Percentiles rank a stretch among this genome's conserved stretches.
These are phyloP conservation scores for Forsythia viridissima DNA, from an alignment of 257 asterid species.

Conservation along the genomic window DNA sequence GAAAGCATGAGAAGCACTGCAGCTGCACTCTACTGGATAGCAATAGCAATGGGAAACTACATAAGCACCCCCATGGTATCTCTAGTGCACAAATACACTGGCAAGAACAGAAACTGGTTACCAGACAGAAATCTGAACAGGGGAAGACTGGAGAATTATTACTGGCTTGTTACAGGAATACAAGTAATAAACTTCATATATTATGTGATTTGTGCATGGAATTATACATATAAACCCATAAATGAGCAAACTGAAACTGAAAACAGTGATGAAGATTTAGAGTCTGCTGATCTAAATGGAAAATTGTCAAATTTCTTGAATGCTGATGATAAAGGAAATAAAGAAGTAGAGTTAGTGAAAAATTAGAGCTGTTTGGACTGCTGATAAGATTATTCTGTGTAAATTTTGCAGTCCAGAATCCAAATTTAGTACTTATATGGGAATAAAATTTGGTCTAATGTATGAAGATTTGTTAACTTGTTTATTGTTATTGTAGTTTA, in stretches of 20 bases:
- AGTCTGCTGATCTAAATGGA: slow-evolving; percentile 16
- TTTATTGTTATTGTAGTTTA: neutral
- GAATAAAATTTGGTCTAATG: neutral
- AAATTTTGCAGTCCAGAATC: neutral
- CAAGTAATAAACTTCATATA: slow-evolving; percentile 61
- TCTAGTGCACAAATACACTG: slow-evolving; percentile 54
- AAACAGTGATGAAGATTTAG: slow-evolving; percentile 38
- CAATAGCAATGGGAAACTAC: slow-evolving; percentile 61
- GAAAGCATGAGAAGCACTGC: slow-evolving; percentile 91
- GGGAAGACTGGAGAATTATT: slow-evolving; percentile 67
- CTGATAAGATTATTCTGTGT: no score
- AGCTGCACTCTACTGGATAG: slow-evolving; percentile 61
- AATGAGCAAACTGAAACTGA: slow-evolving; percentile 32
- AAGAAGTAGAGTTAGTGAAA: slow-evolving; percentile 28
- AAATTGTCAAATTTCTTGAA: neutral
- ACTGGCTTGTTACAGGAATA: slow-evolving; percentile 65
- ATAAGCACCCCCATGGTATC: slow-evolving; percentile 55
- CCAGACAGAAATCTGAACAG: slow-evolving; percentile 73
- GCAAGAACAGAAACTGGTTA: slow-evolving; percentile 56
- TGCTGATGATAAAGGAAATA: slow-evolving; percentile 20
- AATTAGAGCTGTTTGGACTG: neutral
- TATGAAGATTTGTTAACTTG: neutral
- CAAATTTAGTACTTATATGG: neutral
- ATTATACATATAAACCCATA: slow-evolving; percentile 55
- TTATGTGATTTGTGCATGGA: slow-evolving; percentile 58